Evolutionary conservation across 768 basidiomycete species (phyloP), one percentile per base, ranked within the genome.

Genomic region (Symmetrospora coprosmae): DNA sequence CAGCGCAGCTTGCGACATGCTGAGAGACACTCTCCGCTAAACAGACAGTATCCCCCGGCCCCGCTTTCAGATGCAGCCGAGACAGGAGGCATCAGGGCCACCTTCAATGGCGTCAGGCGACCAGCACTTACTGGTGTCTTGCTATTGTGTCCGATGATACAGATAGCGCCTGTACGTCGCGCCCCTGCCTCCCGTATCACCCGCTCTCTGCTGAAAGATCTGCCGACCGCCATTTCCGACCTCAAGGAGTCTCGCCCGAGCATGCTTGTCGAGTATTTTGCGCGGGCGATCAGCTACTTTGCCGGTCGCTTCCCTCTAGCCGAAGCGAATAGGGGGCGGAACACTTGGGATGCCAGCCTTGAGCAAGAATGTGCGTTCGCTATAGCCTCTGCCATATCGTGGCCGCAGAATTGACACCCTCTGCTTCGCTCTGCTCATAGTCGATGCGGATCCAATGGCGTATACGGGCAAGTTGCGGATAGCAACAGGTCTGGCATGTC

Each of bases 81-180:
- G 19, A 5, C 35, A 19, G 35, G 37, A n/a, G 37, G 49, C 2
- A 61, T 41, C 23, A 4, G 21, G 6, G 41, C 35, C 6, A 21
- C 62, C 19, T 50, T 34, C 8, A 38, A 46, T 47, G 55, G 55
- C 3, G n/a, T 43, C 39, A 34, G 33, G 14, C 40, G 55, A 46
- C 55, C 55, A 27, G 33, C 31, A 47, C 31, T 58, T 6, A 28
- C 43, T 28, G 55, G 55, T 11, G 55, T 43, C 7, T 30, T 58
- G 39, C 55, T 68, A 61, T 55, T 68, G 6, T 68, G 67, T 48
- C 67, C 67, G 0, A 68, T 68, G 67, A 53, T 68, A 25, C 64
- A 59, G 14, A 66, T 68, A 47, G 39, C 62, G 2, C 61, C 65
- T 27, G 55, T 58, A 46, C 19, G 48, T 14, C 6, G 16, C 19